Percentiles rank a stretch among this genome's conserved stretches.
phyloP scores from a whole-genome alignment of 306 rosid genomes.

The Quercus robur region DNA sequence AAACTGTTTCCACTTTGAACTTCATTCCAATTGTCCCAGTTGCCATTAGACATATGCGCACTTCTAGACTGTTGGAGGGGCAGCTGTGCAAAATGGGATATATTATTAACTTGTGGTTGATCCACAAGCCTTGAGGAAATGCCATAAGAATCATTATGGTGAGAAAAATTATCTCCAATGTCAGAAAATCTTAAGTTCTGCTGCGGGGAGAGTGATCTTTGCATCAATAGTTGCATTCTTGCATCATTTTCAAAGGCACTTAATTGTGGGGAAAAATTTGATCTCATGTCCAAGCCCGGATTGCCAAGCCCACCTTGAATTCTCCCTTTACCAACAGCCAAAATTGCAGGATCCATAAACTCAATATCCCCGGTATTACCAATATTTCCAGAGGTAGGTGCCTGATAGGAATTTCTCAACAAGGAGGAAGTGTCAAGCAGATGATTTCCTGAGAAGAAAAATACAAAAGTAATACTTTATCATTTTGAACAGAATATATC shows the following conservation, averaged over 20 bases:
- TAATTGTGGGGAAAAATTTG: constrained; percentile 54
- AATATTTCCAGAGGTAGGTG: constrained; percentile 46
- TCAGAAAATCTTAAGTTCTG: constrained; percentile 64
- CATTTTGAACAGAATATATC: constrained; percentile 5
- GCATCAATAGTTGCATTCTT: constrained; percentile 75
- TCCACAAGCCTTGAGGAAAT: constrained; percentile 65
- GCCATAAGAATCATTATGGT: constrained; percentile 66
- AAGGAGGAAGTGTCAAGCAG: constrained; percentile 50
- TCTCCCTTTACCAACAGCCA: constrained; percentile 88
- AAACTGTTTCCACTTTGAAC: constrained; percentile 52
- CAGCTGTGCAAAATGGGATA: constrained; percentile 68
- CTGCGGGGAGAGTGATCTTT: constrained; percentile 71
- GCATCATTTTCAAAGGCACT: constrained; percentile 72
- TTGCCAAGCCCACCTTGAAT: constrained; percentile 60
- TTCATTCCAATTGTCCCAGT: constrained; percentile 86
- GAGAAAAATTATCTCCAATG: constrained; percentile 57
- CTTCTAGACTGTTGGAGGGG: constrained; percentile 74
- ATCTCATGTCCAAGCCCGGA: constrained; percentile 55
- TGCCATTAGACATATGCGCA: constrained; percentile 60
- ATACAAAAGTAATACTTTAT: background rate
- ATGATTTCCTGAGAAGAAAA: constrained; percentile 52
- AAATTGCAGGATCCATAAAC: constrained; percentile 90
- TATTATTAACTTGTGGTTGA: constrained; percentile 62
- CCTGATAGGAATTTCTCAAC: constrained; percentile 62
- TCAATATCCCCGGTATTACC: constrained; percentile 62